Base-by-base conservation (phyloP, 768 basidiomycete genomes). In the Lactifluus piperatus region DNA sequence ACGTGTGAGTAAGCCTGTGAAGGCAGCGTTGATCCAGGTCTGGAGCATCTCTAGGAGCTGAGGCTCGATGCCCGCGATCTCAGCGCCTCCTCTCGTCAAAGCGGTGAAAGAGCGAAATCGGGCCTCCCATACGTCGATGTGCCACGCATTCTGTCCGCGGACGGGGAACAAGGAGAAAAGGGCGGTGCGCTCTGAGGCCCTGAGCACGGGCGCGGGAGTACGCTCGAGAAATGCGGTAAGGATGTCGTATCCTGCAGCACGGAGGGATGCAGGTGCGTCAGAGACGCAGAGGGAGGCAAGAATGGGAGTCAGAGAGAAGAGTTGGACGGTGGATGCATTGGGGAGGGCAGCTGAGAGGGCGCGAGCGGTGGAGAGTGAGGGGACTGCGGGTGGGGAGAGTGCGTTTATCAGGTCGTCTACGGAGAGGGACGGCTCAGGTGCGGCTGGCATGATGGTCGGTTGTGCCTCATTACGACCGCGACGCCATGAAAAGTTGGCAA, bases 181-280 rank as follows among this genome's bases (percentile, higher is more conserved):
- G 0, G 82, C 74, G 10, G 86, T 70, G 27, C 82, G 75, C 58
- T 90, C 87, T 1, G 81, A 74, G 2, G 81, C 83, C 1, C 73
- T 71, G 22, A 82, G 71, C 22, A 67, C 65, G 22, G 74, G 66
- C 1, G 77, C 73, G 53, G 83, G 81, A 22, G 70, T 73, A 66
- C 83, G 82, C 66, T 86, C 81, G 73, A 81, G 83, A 68, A 84
- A 91, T 3, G 84, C 78, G 14, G 84, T 75, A 52, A 90, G 74
- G 60, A 89, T 81, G 57, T 91, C 88, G 64, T 77, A 88, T 0
- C 88, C 89, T 0, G 82, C 78, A 8, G 79, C 79, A 66, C 88
- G 86, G 4, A 90, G 62, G 0, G 81, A 71, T 0, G 75, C 61
- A 1, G 86, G 85, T 0, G 79, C 76, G 18, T 80, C 76, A 6